Base-by-base conservation (phyloP, 305 asterid species). In the Fraxinus velutina region DNA sequence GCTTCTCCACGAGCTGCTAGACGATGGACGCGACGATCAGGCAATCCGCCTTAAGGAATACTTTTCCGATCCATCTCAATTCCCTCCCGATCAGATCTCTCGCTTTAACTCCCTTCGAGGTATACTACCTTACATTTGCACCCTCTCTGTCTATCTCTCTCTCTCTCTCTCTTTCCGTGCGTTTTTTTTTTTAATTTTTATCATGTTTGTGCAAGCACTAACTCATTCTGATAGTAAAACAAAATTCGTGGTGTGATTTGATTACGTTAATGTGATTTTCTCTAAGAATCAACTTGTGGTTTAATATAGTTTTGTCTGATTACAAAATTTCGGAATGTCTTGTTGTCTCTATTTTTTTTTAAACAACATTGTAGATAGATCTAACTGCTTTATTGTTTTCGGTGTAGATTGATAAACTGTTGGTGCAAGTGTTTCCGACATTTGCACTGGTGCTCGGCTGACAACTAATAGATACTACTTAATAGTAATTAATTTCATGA, bases 1-100 rank as follows among this genome's bases (percentile, higher is more conserved):
- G 90, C 98, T 96, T 66, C 98, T 96, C 82, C 99, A 96, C 87
- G 99, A 96, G 90, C 96, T 96, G 70, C 97, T 96, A 78, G 98
- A 96, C 32, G 98, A 96, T 60, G 99, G 98, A 78, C 98, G 98
- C 42, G 98, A 96, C 81, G 88, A 90, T 86, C 99, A 94, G 72
- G 98, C 98, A 30, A 96, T 96, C 85, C 98, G 99, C 85, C 97
- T 96, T 84, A 93, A 92, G 76, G 87, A 93, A 52, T 96, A 92
- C 91, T 96, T 96, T 91, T 85, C 98, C 83, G 94, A 96, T 90
- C 92, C 97, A 32, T 62, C 90, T 78, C 97, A 86, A 9, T 96
- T 94, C 32, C 99, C 99, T 33, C 93, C 98, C 79, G 98, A 96
- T 88, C 98, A 91, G 93, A 96, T 96, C 93, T 89, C 98, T 44